Base-by-base conservation (phyloP, 2,329 filamentous ascomycete species). In the Rhexocercosporidium sp. region DNA sequence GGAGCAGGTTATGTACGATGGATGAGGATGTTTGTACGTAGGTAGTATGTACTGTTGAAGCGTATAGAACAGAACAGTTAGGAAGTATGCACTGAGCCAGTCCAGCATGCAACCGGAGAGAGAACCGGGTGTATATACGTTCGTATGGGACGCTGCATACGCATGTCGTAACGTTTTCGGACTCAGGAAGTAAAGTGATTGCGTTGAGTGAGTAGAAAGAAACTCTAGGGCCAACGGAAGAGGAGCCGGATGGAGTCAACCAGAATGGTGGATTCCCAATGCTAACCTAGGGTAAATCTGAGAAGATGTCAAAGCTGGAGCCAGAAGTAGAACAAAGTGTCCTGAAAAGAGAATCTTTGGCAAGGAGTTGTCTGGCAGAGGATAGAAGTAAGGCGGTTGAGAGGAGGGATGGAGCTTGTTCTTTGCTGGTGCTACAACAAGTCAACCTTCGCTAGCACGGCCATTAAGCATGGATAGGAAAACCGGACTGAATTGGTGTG, bases 41-140 rank as follows among this genome's bases (percentile, higher is more conserved):
- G 46, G 37, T 44, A 27, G 27, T 29, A 46, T 60, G 16, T 57
- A 37, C 20, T 3, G 57, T 29, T 31, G 57, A 34, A 25, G 18
- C 29, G 37, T 46, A 60, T 60, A 16, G 41, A 60, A 31, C n/a
- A 29, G n/a, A 60, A n/a, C 20, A 9, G 31, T 46, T 18, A 31
- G 12, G 56, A 29, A 60, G 27, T 31, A 46, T 46, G 34, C 25
- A 47, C 49, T 63, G 46, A 9, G 39, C 54, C 54, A 41, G 39
- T 14, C 49, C 62, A 37, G 56, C 57, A 60, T 64, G 56, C 34
- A 64, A 61, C 62, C 59, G 62, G 41, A 62, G 54, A 47, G 46
- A 62, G 56, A n/a, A 41, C 37, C 64, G 61, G 49, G 39, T 54
- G 49, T 63, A 66, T 65, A 66, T 69, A 66, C 64, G 34, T 46